These are phyloP conservation scores for Rhodosporidiobolus odoratus DNA, from an alignment of 768 basidiomycete genomes.

Conservation along the genomic window DNA sequence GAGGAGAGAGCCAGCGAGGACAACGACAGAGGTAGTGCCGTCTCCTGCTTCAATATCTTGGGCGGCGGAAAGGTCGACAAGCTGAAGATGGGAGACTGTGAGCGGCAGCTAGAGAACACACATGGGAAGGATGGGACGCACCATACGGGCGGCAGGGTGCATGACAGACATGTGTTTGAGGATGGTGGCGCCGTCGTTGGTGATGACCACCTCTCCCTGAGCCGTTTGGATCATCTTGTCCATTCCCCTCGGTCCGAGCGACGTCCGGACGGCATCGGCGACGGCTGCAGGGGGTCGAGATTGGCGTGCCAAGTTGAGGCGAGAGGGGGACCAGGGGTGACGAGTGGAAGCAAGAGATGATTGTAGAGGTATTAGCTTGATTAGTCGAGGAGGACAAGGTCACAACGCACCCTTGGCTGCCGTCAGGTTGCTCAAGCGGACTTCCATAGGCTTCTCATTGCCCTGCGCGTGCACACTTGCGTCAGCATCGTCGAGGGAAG, in stretches of 20 bases:
- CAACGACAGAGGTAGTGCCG: slow-evolving; percentile 95
- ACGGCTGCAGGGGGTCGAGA: slow-evolving; percentile 59
- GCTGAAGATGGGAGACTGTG: slow-evolving; percentile 51
- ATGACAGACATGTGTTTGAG: slow-evolving; percentile 75
- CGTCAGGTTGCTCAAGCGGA: slow-evolving; percentile 93
- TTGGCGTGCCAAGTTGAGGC: background rate
- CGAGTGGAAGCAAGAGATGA: too few relatives aligned
- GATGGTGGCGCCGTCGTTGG: slow-evolving; percentile 98
- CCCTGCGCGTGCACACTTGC: slow-evolving; percentile 19
- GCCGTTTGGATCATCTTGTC: slow-evolving; percentile 81
- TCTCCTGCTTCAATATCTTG: slow-evolving; percentile 99
- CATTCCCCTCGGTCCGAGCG: slow-evolving; percentile 94
- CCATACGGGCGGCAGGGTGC: slow-evolving; percentile 99
- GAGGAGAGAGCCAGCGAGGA: slow-evolving; percentile 85
- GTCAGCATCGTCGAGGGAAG: background rate
- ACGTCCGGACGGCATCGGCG: slow-evolving; percentile 93
- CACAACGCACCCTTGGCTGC: slow-evolving; percentile 70
- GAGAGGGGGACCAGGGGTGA: background rate
- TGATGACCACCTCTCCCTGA: slow-evolving; percentile 94
- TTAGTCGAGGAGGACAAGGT: too few relatives aligned
- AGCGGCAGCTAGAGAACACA: background rate
- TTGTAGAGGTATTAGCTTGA: too few relatives aligned
- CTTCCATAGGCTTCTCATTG: slow-evolving; percentile 96
- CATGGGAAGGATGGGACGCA: slow-evolving; percentile 43
- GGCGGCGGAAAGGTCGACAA: slow-evolving; percentile 93